Evolutionary conservation across 331 rosid genomes (phyloP), one percentile per base, ranked within the genome.

Genomic region (Rhamnella rubrinervis): DNA sequence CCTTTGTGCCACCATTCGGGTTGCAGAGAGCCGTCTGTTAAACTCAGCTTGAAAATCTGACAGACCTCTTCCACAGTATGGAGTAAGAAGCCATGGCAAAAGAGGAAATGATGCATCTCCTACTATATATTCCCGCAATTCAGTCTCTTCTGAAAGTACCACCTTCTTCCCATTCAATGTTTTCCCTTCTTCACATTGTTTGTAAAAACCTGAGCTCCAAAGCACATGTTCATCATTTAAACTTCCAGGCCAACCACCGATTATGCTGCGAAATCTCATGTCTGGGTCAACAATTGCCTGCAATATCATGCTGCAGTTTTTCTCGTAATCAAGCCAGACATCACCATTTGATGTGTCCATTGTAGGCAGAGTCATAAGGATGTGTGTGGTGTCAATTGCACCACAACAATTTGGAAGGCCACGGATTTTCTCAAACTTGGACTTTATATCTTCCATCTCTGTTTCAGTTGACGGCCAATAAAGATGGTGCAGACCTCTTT

Each of bases 211-310:
- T 7, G 93, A 93, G 73, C 91, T 88, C 74, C 35, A 71, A 23
- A 93, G 93, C 55, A 86, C 86, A 15, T 56, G 38, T 21, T 80
- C 80, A 40, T 93, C 97, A 9, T 85, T 83, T 67, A 90, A 25
- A 68, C 96, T 90, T 75, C 98, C 97, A 0, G 98, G 98, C 96
- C 98, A 93, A 50, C 98, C 97, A 5, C 91, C 70, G 65, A 90
- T 77, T 75, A 93, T 71, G 82, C 86, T 87, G 10, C 85, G 84
- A 76, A 93, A 88, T 82, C 91, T 88, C 89, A 86, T 68, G 63
- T 85, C 84, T 0, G 96, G 86, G 71, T 93, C 98, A 61, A 93
- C 97, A 15, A 93, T 77, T 74, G 87, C 98, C 81, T 86, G 98
- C 80, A 93, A 70, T 66, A 80, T 59, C 97, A 93, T 93, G 87